Evolutionary conservation across 2,329 filamentous ascomycete genomes (phyloP).

Genomic region (Ambrosiella beaveri): DNA sequence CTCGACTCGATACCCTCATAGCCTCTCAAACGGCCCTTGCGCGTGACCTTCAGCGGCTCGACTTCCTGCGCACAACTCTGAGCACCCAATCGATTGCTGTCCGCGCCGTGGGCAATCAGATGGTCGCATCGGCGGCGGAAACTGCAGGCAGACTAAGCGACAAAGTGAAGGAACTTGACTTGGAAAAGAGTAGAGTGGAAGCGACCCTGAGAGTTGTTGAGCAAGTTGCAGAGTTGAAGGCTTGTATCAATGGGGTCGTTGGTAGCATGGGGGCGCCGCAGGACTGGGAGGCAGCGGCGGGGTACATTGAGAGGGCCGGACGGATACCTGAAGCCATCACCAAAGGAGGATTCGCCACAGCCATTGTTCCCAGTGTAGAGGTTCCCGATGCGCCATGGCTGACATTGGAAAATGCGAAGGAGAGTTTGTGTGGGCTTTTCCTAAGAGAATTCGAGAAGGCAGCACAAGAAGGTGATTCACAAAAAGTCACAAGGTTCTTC

Average conservation of each 20-base stretch:
- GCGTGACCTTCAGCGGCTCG: constrained; percentile 71
- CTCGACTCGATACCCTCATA: constrained; percentile 58
- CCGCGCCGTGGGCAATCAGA: constrained; percentile 69
- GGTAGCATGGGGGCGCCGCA: constrained; percentile 96
- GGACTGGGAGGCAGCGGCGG: constrained; percentile 94
- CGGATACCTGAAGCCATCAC: constrained; percentile 67
- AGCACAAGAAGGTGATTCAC: constrained; percentile 67
- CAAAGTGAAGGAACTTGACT: constrained; percentile 72
- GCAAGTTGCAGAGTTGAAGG: constrained; percentile 90
- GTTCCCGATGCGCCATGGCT: constrained; percentile 80
- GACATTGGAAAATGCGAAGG: constrained; percentile 72
- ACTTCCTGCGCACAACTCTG: constrained; percentile 74
- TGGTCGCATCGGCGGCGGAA: constrained; percentile 71
- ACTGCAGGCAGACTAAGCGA: constrained; percentile 75
- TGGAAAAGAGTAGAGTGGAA: constrained; percentile 82
- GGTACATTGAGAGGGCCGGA: constrained; percentile 68
- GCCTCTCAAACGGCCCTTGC: constrained; percentile 73
- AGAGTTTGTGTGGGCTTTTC: constrained; percentile 80
- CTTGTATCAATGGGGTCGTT: constrained; percentile 83
- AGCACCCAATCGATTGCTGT: constrained; percentile 74
- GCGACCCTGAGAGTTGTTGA: constrained; percentile 83
- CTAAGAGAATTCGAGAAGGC: constrained; percentile 90
- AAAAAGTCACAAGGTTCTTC: constrained; percentile 88
- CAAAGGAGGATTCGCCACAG: constrained; percentile 69
- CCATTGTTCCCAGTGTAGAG: constrained; percentile 88